A percentile compares a stretch with the other conserved stretches of the same genome.
phyloP scores from a whole-genome alignment of 306 rosid species.

The Cucumis sativus region DNA sequence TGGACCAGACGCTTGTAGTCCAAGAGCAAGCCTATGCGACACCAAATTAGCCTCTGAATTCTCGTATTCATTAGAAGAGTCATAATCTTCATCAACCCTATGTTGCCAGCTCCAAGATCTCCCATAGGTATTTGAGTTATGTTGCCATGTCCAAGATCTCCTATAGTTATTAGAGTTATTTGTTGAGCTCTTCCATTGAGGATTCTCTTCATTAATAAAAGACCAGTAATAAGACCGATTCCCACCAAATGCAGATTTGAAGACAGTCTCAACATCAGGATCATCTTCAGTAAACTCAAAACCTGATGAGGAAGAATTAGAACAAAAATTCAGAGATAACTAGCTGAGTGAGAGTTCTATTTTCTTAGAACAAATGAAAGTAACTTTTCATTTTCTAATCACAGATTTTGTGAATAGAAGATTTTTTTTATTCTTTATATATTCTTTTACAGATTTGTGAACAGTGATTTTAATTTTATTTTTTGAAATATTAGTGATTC shows the following conservation, averaged over 20 bases:
- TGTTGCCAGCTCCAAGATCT: constrained; percentile 46
- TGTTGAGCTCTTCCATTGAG: constrained; percentile 52
- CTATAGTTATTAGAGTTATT: constrained; percentile 23
- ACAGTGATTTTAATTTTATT: neutral
- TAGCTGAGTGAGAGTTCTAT: neutral
- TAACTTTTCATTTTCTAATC: neutral
- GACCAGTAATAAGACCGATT: constrained; percentile 42
- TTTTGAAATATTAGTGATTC: neutral
- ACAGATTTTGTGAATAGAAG: neutral
- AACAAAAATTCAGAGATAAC: neutral
- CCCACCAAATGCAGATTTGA: constrained; percentile 55
- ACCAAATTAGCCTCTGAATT: constrained; percentile 20
- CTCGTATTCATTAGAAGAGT: constrained; percentile 31
- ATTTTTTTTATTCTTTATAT: neutral
- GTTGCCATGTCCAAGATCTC: neutral
- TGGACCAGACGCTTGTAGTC: constrained; percentile 62
- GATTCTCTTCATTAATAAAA: constrained; percentile 51
- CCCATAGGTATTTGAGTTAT: constrained; percentile 21
- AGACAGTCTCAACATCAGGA: constrained; percentile 43
- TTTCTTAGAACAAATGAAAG: neutral
- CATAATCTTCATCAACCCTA: constrained; percentile 27
- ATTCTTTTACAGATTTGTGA: neutral
- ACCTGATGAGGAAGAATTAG: constrained; percentile 28
- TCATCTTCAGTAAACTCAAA: constrained; percentile 51
- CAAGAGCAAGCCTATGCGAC: constrained; percentile 64